phyloP scores from a whole-genome alignment of 2,329 filamentous ascomycete species.

The Alternaria brassicicola region DNA sequence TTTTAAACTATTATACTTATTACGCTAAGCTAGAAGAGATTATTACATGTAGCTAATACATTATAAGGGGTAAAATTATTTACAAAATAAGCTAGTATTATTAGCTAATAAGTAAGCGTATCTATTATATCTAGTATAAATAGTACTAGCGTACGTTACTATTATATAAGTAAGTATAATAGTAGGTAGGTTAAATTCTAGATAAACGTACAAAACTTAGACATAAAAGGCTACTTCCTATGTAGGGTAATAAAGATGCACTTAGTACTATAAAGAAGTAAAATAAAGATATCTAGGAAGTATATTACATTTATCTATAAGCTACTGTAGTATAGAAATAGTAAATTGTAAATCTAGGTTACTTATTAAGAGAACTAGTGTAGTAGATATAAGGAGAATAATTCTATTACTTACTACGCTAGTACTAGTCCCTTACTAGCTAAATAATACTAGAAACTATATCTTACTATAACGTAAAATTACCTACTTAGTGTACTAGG shows the following conservation, averaged over 20 bases:
- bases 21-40: not conserved
- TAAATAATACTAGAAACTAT: conserved; percentile 3
- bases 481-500: conserved; percentile 4
- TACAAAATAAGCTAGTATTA: not conserved
- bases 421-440: not conserved
- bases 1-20: not conserved
- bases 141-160: not conserved
- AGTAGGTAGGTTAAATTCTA: not conserved
- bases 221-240: not conserved
- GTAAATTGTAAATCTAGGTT: not conserved
- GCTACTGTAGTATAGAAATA: not conserved
- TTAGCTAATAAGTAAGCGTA: not conserved
- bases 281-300: not conserved
- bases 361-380: not conserved
- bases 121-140: not conserved
- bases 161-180: not conserved
- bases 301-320: not conserved
- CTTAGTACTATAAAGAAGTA: not conserved
- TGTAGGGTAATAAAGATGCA: not conserved
- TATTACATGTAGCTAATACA: too few relatives aligned
- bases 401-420: conserved; percentile 1
- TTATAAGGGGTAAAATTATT: not conserved
- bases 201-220: not conserved
- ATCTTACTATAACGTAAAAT: conserved; percentile 3
- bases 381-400: not conserved